Conservation (phyloP, 805 yeast genomes). For the Cyberlindnera mississippiensis region DNA sequence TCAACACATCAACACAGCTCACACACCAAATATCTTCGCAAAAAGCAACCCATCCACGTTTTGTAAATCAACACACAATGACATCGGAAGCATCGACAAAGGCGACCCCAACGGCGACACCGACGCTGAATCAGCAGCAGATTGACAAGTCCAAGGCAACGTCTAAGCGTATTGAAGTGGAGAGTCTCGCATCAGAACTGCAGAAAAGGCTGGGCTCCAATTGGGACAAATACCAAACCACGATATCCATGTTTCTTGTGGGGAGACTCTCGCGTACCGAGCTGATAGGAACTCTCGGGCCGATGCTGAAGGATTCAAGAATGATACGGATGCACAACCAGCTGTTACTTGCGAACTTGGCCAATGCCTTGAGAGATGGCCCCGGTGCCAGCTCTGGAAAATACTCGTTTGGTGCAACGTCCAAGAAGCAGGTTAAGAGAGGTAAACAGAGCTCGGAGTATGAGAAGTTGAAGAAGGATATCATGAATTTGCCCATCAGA, state of each 20-base stretch:
- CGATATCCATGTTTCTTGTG: slow-evolving; percentile 68
- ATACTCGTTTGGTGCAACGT: slow-evolving; percentile 25
- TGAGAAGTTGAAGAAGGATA: slow-evolving; percentile 78
- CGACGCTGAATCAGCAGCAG: slow-evolving; percentile 13
- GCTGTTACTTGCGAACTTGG: slow-evolving; percentile 71
- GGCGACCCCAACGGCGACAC: slow-evolving; percentile 15
- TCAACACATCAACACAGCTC: slow-evolving; percentile 6
- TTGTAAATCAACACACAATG: slow-evolving; percentile 2
- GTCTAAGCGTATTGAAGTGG: slow-evolving; percentile 51
- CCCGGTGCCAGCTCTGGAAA: slow-evolving; percentile 45
- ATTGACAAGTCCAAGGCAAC: slow-evolving; percentile 8
- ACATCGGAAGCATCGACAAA: slow-evolving; percentile 10
- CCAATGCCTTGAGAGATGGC: slow-evolving; percentile 76
- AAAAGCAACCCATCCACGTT: too few relatives aligned
- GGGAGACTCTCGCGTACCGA: slow-evolving; percentile 80
- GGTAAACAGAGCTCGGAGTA: slow-evolving; percentile 64
- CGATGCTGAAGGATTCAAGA: slow-evolving; percentile 39
- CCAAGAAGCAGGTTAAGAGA: slow-evolving; percentile 41
- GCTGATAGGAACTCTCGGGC: slow-evolving; percentile 53
- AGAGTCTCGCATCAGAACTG: slow-evolving; percentile 63
- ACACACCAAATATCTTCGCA: too few relatives aligned
- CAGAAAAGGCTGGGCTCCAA: slow-evolving; percentile 63
- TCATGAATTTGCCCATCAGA: slow-evolving; percentile 77
- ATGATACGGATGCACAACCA: slow-evolving; percentile 71
- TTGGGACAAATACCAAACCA: slow-evolving; percentile 85